phyloP scores from a whole-genome alignment of 2,329 filamentous ascomycete genomes.

The Metarhizium rileyi region DNA sequence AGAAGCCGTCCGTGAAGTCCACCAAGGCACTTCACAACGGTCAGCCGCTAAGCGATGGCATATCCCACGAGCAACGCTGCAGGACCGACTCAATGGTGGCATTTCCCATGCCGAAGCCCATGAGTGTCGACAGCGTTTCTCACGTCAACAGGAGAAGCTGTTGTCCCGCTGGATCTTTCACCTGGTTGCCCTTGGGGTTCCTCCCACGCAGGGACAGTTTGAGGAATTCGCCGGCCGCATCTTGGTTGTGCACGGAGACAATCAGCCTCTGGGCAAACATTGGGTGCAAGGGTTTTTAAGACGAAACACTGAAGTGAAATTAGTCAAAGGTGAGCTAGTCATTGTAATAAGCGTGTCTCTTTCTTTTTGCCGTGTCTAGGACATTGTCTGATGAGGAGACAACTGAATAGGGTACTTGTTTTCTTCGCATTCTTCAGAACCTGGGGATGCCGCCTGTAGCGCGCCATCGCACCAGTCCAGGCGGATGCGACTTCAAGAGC shows the following conservation, averaged over 20 bases:
- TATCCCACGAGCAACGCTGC: slow-evolving; percentile 9
- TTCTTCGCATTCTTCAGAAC: slow-evolving; percentile 5
- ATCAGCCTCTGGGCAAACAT: slow-evolving; percentile 9
- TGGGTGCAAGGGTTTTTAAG: slow-evolving; percentile 10
- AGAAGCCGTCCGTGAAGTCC: slow-evolving; percentile 10
- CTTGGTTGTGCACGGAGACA: slow-evolving; percentile 8
- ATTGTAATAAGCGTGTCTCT: not conserved
- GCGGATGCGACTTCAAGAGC: slow-evolving; percentile 7
- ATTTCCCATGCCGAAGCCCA: slow-evolving; percentile 10
- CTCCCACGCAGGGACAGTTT: slow-evolving; percentile 8
- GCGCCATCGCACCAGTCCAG: slow-evolving; percentile 6
- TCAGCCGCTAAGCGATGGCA: slow-evolving; percentile 9
- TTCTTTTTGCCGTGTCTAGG: not conserved
- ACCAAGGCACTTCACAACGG: slow-evolving; percentile 9
- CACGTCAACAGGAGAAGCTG: slow-evolving; percentile 9
- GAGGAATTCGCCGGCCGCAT: slow-evolving; percentile 9
- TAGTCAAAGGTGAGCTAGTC: slow-evolving; percentile 8
- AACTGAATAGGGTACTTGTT: slow-evolving; percentile 6
- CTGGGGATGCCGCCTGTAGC: slow-evolving; percentile 3
- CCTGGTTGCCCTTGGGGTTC: slow-evolving; percentile 8
- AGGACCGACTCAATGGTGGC: slow-evolving; percentile 9
- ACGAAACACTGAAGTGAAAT: slow-evolving; percentile 8
- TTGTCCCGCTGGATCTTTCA: slow-evolving; percentile 8
- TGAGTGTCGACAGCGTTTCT: slow-evolving; percentile 10
- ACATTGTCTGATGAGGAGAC: slow-evolving; percentile 1